Evolutionary conservation across 768 basidiomycete genomes (phyloP).

Genomic region (Guyanaporus albipodus): DNA sequence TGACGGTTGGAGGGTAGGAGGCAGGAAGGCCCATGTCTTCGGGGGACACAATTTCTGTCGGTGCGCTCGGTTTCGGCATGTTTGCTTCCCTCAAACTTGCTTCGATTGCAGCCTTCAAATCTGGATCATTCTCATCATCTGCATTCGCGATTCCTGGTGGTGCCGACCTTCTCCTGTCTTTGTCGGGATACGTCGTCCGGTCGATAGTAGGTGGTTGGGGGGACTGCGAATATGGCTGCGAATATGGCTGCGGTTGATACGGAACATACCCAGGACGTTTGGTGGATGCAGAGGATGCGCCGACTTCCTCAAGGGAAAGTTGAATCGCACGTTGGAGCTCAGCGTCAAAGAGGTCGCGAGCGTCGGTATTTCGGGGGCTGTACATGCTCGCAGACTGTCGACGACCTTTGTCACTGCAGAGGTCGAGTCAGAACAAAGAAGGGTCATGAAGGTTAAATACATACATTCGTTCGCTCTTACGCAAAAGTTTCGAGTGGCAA

Average conservation of each 20-base stretch:
- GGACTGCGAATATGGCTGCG: conserved; percentile 47
- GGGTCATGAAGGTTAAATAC: conserved; percentile 14
- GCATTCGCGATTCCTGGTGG: conserved; percentile 24
- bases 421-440: conserved; percentile 1
- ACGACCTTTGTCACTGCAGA: conserved; percentile 43
- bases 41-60: conserved; percentile 54
- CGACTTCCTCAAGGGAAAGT: conserved; percentile 79
- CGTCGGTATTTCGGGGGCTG: conserved; percentile 49
- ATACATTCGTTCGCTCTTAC: conserved; percentile 58
- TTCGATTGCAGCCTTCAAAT: conserved; percentile 90
- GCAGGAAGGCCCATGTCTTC: conserved; percentile 48
- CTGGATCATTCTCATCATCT: conserved; percentile 86
- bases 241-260: conserved; percentile 39
- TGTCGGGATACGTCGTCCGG: conserved; percentile 44
- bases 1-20: conserved; percentile 41
- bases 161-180: conserved; percentile 11
- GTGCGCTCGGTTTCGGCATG: conserved; percentile 76
- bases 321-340: conserved; percentile 94
- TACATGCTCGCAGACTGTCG: conserved; percentile 54
- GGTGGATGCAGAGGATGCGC: conserved; percentile 40
- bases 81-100: conserved; percentile 86
- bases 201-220: conserved; percentile 69
- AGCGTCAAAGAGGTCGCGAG: conserved; percentile 68
- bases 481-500: conserved; percentile 75
- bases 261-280: conserved; percentile 68